These are phyloP conservation scores for Fusarium sp. DNA, from an alignment of 2,329 filamentous ascomycete genomes.

Conservation along the genomic window DNA sequence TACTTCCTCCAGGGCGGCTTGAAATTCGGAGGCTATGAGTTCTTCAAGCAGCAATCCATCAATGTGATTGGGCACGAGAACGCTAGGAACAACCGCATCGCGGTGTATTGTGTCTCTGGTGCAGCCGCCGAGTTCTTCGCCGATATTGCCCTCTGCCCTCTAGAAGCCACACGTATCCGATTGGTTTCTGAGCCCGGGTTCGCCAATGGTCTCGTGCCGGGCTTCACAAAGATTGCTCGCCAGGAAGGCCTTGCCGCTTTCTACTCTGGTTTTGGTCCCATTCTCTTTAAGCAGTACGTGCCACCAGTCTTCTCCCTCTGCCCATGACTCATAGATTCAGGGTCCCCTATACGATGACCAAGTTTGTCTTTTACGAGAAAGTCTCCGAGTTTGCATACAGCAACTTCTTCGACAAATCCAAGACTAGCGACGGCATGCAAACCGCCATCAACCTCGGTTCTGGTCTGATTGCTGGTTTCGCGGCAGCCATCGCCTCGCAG, in stretches of 20 bases:
- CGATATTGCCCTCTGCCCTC: neutral
- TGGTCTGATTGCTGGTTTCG: conserved; percentile 71
- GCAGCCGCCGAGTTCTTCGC: conserved; percentile 49
- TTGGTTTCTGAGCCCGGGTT: neutral
- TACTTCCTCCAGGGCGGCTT: conserved; percentile 64
- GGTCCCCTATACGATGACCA: neutral
- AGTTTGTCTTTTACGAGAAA: neutral
- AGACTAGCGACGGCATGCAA: conserved; percentile 73
- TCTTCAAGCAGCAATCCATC: conserved; percentile 94
- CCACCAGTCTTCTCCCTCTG: too few species aligned
- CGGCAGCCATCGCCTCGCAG: conserved; percentile 85
- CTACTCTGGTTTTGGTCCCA: neutral
- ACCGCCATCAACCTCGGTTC: conserved; percentile 80
- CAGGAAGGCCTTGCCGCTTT: neutral
- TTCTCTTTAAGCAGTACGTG: neutral
- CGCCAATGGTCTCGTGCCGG: neutral
- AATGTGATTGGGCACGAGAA: conserved; percentile 80
- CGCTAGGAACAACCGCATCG: conserved; percentile 80
- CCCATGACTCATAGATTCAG: neutral
- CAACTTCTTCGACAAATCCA: conserved; percentile 50
- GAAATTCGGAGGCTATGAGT: conserved; percentile 94
- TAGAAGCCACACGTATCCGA: neutral
- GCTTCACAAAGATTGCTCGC: neutral
- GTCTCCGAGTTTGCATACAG: neutral
- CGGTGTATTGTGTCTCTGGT: conserved; percentile 79